Conservation (phyloP, 768 basidiomycete species). For the Antrodiella citrinella region DNA sequence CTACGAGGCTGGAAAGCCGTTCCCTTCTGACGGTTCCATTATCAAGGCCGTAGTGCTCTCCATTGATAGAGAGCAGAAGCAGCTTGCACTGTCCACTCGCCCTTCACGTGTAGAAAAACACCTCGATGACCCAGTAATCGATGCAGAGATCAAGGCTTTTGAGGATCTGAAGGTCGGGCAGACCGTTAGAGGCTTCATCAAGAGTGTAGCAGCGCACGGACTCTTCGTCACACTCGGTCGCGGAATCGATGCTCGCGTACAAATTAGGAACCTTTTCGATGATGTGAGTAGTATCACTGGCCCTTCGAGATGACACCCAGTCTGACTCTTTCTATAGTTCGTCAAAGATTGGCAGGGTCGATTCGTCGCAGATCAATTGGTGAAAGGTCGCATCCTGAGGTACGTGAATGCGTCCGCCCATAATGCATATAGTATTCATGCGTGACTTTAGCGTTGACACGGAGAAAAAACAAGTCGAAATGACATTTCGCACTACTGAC, state of each 20-base stretch:
- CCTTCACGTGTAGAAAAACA: constrained; percentile 57
- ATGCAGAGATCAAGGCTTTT: constrained; percentile 59
- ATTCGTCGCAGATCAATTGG: constrained; percentile 75
- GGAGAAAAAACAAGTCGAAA: constrained; percentile 75
- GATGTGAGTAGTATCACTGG: constrained; percentile 36
- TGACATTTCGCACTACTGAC: constrained; percentile 76
- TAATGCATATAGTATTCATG: not conserved
- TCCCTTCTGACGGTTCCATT: constrained; percentile 56
- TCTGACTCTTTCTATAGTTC: constrained; percentile 44
- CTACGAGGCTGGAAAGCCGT: constrained; percentile 48
- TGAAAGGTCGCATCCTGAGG: constrained; percentile 80
- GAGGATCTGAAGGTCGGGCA: constrained; percentile 64
- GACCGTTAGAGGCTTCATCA: constrained; percentile 82
- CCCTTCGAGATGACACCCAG: constrained; percentile 2
- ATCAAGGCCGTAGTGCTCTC: constrained; percentile 65
- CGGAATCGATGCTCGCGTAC: constrained; percentile 82
- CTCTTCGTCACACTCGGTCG: constrained; percentile 83
- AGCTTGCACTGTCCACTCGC: constrained; percentile 75
- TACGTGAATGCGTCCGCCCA: constrained; percentile 22
- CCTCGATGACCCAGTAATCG: constrained; percentile 41
- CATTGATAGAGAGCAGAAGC: constrained; percentile 57
- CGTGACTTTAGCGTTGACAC: constrained; percentile 52
- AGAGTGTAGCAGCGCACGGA: constrained; percentile 79
- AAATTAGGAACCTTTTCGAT: constrained; percentile 90
- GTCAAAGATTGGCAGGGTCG: constrained; percentile 92